Percentiles rank a stretch among this genome's conserved stretches.
Evolutionary conservation across 2,329 filamentous ascomycete species (phyloP).

Genomic region (Scolecobasidium constrictum): DNA sequence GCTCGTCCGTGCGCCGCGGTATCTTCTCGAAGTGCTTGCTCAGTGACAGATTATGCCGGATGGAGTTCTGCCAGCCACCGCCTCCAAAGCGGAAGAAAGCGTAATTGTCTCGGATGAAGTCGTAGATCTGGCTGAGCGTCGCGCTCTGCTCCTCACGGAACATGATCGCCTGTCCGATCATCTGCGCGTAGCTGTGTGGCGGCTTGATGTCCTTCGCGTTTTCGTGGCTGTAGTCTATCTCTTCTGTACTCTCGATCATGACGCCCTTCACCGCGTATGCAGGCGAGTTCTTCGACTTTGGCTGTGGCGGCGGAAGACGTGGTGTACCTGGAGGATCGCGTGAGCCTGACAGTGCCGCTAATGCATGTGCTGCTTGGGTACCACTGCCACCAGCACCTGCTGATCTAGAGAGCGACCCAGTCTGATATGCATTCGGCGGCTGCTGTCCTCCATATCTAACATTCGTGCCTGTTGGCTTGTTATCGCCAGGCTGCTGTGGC

Average conservation of each 20-base stretch:
- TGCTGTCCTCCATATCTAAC: conserved; percentile 1
- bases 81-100: conserved; percentile 83
- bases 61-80: conserved; percentile 91
- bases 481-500: conserved; percentile 23
- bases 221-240: conserved; percentile 70
- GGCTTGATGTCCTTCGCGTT: conserved; percentile 87
- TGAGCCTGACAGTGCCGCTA: conserved; percentile 16
- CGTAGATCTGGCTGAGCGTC: conserved; percentile 86
- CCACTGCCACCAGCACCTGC: conserved; percentile 15
- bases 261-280: conserved; percentile 37
- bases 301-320: conserved; percentile 16
- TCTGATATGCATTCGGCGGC: background rate
- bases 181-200: conserved; percentile 88
- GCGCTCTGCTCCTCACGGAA: conserved; percentile 78
- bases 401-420: conserved; percentile 13
- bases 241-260: conserved; percentile 41
- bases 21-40: conserved; percentile 95
- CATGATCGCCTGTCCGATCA: conserved; percentile 94
- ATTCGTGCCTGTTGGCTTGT: background rate
- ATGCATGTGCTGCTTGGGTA: conserved; percentile 15
- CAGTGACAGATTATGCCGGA: conserved; percentile 88
- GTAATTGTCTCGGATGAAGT: conserved; percentile 82
- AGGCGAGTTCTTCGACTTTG: conserved; percentile 33
- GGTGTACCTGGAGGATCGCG: conserved; percentile 19
- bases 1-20: conserved; percentile 83